phyloP scores from a whole-genome alignment of 495 filamentous ascomycete genomes.

The Aspergillus haitiensis region DNA sequence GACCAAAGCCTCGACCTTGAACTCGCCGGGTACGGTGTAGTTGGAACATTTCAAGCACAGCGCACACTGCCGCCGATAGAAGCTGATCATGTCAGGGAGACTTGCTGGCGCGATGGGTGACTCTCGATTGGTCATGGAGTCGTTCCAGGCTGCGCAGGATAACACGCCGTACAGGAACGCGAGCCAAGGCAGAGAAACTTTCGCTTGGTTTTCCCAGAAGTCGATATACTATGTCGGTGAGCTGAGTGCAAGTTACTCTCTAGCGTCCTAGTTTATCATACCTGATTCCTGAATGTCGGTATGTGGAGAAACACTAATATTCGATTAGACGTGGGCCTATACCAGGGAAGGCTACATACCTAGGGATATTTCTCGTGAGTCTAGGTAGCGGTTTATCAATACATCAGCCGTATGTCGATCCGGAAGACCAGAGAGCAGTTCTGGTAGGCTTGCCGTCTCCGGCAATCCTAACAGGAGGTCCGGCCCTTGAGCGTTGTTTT shows the following conservation, averaged over 20 bases:
- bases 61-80: conserved; percentile 7
- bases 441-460: not conserved
- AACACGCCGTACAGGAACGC: conserved; percentile 12
- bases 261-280: not conserved
- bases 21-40: conserved; percentile 1
- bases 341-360: not conserved
- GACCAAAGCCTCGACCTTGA: conserved; percentile 1
- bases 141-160: conserved; percentile 9
- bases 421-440: not conserved
- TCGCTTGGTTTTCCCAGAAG: conserved; percentile 3
- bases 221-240: not conserved
- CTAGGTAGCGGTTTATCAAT: not conserved
- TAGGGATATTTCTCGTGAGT: not conserved
- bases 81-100: not conserved
- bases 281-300: not conserved
- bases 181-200: conserved; percentile 6
- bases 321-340: not conserved
- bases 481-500: not conserved
- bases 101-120: not conserved
- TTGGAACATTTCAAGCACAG: not conserved
- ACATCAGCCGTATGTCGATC: not conserved
- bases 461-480: conserved; percentile 1
- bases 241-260: not conserved
- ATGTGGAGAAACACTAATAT: not conserved
- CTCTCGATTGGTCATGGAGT: not conserved